Evolutionary conservation across 1,139 yeast species (phyloP).

Genomic region (Sugiyamaella sp.): DNA sequence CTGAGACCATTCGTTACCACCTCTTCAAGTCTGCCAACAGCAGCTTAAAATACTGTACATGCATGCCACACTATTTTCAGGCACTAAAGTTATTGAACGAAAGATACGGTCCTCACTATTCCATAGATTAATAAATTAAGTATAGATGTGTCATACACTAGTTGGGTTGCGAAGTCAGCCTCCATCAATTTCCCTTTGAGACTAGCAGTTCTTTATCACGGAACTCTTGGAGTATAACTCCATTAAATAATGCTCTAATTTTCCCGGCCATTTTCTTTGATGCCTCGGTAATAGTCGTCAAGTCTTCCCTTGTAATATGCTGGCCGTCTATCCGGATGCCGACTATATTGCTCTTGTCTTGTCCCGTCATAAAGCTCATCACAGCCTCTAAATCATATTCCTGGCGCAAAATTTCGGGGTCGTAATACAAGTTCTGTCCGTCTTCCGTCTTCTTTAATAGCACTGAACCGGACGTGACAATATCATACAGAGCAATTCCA

Average conservation of each 20-base stretch:
- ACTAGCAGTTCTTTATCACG: conserved; percentile 18
- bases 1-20: conserved; percentile 36
- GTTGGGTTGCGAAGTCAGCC: too few species aligned
- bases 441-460: conserved; percentile 23
- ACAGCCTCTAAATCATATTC: conserved; percentile 45
- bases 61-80: too few species aligned
- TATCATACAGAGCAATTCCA: conserved; percentile 74
- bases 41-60: too few species aligned
- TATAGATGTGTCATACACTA: background rate
- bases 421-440: conserved; percentile 18
- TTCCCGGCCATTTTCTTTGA: conserved; percentile 28
- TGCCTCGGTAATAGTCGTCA: conserved; percentile 29
- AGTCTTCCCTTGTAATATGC: conserved; percentile 25
- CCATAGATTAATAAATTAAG: background rate
- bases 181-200: background rate
- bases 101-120: too few species aligned
- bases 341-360: conserved; percentile 53
- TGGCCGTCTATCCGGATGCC: conserved; percentile 53
- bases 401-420: conserved; percentile 26
- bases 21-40: conserved; percentile 1
- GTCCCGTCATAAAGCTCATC: conserved; percentile 57
- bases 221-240: conserved; percentile 31
- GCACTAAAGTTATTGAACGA: too few species aligned
- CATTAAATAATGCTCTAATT: conserved; percentile 35
- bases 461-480: conserved; percentile 72